Base-by-base conservation (phyloP, 108 stramenopile genomes). In the Nitzschia palea region DNA sequence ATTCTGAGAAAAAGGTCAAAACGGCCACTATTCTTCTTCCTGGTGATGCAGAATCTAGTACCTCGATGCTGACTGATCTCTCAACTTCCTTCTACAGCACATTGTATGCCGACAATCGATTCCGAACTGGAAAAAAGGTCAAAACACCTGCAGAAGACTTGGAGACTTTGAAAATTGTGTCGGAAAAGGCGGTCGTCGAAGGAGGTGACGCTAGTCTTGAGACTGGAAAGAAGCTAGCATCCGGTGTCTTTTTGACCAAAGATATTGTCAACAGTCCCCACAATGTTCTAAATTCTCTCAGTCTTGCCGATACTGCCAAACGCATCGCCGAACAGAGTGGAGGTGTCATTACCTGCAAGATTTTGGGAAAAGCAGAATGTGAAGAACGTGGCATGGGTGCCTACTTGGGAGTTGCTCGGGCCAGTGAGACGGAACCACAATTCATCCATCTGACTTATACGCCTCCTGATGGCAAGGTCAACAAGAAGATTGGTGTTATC, bases 221-320 rank as follows among this genome's bases (percentile, higher is more conserved):
- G 30, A 45, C 79, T 35, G 90, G 90, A 18, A 60, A 64, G 30
- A 69, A 75, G 44, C 48, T 95, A n/a, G 88, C 91, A 3, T 66
- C 44, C 9, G 91, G 91, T 29, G 56, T 81, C 20, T 70, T 54
- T 15, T 67, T 95, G 47, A 86, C 94, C 51, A 86, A 87, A 62
- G 98, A 99, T 72, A 89, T 99, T 53, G 98, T 99, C 45, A 97
- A 97, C 59, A 86, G 95, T 27, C 98, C 98, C n/a, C 95, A 97
- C 70, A 99, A 98, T 79, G 87, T 93, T 12, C 68, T 96, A 23
- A 97, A 94, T 53, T 96, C 96, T 5, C 42, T 67, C 17, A 72
- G 83, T 47, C 78, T 99, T 29, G 96, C 97, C 4, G 77, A 89
- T 12, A 88, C 92, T 6, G 98, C 98, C 4, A 71, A 72, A 56